Evolutionary conservation across 345 rosid species (phyloP), one percentile per base, ranked within the genome.

Genomic region (Syzygium aromaticum): DNA sequence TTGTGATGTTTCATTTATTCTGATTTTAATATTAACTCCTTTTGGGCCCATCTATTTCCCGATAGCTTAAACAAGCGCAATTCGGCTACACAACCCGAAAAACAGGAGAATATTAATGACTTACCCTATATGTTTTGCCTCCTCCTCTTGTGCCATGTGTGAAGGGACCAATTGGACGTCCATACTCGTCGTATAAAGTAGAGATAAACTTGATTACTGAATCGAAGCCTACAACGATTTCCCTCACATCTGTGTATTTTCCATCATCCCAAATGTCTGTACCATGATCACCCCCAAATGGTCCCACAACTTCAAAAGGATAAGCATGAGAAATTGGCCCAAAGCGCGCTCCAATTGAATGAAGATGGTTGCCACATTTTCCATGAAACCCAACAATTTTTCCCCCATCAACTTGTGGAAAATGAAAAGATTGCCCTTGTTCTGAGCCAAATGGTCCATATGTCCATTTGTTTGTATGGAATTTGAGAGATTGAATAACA

Each of bases 341-440:
- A 86, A 77, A 52, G 54, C 7, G 54, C 33, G 54, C 87, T 77
- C 87, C 88, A 56, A 80, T 80, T 43, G 88, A 82, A 54, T 80
- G 54, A 22, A 87, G 85, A 43, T 51, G 22, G 25, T 10, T 11
- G 28, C 85, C 88, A 77, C 57, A 51, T 14, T 51, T 33, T 17
- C 85, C 85, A 43, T 54, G 40, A 17, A 80, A 46, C 46, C 85
- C 88, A 56, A 82, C 9, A 40, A 86, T 86, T 67, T 27, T 87
- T 49, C 12, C 43, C 6, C 46, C 21, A 30, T 56, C 16, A 28
- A 28, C 46, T 40, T 54, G 38, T 11, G 85, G 53, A 2, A 53
- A 2, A 53, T 21, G 43, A 54, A 86, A 86, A 25, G 46, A 21
- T 17, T 61, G 27, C 78, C 88, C 88, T 17, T 21, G 4, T 52